Conservation (phyloP, 768 basidiomycete species). For the Multifurca ochricompacta region DNA sequence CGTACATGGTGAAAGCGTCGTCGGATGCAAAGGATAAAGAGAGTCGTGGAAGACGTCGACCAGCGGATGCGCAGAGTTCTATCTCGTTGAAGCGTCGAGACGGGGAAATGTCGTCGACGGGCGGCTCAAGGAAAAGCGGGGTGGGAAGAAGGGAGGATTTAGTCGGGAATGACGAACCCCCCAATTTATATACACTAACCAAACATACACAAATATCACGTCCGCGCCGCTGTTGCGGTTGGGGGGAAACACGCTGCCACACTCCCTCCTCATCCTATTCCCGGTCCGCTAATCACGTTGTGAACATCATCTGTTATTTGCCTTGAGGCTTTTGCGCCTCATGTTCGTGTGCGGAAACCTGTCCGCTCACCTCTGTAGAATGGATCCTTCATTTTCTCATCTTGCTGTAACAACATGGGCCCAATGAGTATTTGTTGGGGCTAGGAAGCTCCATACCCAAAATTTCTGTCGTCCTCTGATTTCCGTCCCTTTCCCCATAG, state of each 20-base stretch:
- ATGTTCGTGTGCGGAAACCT: background rate
- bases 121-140: background rate
- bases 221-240: too few relatives aligned
- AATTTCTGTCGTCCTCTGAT: background rate
- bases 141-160: background rate
- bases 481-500: background rate
- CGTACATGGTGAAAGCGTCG: slow-evolving; percentile 11
- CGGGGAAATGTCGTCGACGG: slow-evolving; percentile 2
- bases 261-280: background rate
- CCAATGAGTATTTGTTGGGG: background rate
- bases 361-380: background rate
- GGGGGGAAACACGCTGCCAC: background rate
- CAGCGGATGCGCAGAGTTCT: slow-evolving; percentile 7
- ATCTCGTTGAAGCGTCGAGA: background rate
- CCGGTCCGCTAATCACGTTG: too few relatives aligned
- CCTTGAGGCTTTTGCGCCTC: slow-evolving; percentile 3
- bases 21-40: slow-evolving; percentile 1
- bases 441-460: background rate
- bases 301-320: too few relatives aligned
- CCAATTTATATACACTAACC: slow-evolving; percentile 6
- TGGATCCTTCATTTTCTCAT: background rate
- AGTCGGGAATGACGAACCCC: background rate
- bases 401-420: background rate
- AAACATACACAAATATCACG: slow-evolving; percentile 15
- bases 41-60: slow-evolving; percentile 4